phyloP scores from a whole-genome alignment of 169 alveolate species.

The Plasmodium vivax region DNA sequence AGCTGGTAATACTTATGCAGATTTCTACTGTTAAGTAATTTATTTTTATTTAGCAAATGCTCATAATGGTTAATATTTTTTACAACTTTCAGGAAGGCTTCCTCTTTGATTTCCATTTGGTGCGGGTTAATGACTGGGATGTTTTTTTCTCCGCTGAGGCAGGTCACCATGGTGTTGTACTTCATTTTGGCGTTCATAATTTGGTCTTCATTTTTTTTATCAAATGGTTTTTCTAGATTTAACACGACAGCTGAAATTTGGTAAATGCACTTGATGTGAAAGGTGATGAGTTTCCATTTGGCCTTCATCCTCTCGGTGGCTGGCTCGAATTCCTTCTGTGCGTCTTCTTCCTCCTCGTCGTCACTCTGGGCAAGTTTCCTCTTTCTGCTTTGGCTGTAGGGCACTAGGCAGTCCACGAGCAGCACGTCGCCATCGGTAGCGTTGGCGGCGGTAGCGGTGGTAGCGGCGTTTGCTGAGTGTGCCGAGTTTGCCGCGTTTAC shows the following conservation, averaged over 20 bases:
- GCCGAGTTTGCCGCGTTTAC: neutral
- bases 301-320: slow-evolving; percentile 41
- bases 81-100: slow-evolving; percentile 3
- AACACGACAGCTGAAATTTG: slow-evolving; percentile 67
- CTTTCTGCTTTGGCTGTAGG: slow-evolving; percentile 76
- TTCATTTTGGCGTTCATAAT: slow-evolving; percentile 24
- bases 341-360: slow-evolving; percentile 39
- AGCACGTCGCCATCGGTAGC: neutral
- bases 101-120: slow-evolving; percentile 62
- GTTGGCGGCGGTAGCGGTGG: neutral
- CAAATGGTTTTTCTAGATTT: slow-evolving; percentile 31
- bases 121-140: slow-evolving; percentile 65
- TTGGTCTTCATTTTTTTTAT: slow-evolving; percentile 37
- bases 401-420: slow-evolving; percentile 60
- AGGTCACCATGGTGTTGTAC: slow-evolving; percentile 57
- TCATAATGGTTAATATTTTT: slow-evolving; percentile 55
- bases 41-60: slow-evolving; percentile 39
- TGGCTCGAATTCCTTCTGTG: slow-evolving; percentile 18
- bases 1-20: slow-evolving; percentile 41
- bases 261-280: slow-evolving; percentile 28
- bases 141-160: slow-evolving; percentile 59
- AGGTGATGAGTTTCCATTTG: slow-evolving; percentile 53
- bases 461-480: neutral
- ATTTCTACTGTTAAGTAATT: slow-evolving; percentile 39
- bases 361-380: slow-evolving; percentile 57